Conservation (phyloP, 305 asterid species). For the Fraxinus floribunda region DNA sequence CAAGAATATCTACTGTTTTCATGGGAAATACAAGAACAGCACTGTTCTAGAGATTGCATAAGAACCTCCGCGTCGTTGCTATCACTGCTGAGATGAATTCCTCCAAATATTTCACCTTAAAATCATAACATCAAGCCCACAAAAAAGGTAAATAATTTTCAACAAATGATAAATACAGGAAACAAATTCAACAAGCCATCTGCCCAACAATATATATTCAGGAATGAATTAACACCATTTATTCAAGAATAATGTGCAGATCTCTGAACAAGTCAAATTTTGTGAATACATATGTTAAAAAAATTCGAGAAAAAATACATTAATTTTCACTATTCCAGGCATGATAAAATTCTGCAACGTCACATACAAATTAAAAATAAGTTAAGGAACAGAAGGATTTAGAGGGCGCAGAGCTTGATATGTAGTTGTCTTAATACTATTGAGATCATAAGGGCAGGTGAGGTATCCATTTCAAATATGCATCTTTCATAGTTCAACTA, state of each 20-base stretch:
- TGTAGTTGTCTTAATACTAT: neutral
- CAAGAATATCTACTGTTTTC: conserved; percentile 32
- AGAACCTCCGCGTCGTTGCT: conserved; percentile 76
- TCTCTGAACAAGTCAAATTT: conserved; percentile 9
- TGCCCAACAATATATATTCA: neutral
- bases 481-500: neutral
- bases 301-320: conserved; percentile 1
- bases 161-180: neutral
- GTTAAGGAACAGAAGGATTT: neutral
- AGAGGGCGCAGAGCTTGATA: neutral
- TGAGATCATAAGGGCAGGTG: neutral
- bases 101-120: conserved; percentile 89
- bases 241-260: neutral
- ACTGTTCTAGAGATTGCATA: conserved; percentile 61
- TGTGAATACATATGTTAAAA: neutral
- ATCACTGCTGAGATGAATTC: conserved; percentile 49
- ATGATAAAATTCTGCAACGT: neutral
- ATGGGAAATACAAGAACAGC: conserved; percentile 52
- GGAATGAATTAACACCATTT: neutral
- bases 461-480: neutral
- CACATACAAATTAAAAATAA: neutral
- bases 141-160: conserved; percentile 1
- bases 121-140: conserved; percentile 14
- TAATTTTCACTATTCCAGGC: neutral
- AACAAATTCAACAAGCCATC: neutral